A percentile compares a stretch with the other conserved stretches of the same genome.
Evolutionary conservation across 2,329 filamentous ascomycete species (phyloP).

Genomic region (Beauveria rudraprayagi): DNA sequence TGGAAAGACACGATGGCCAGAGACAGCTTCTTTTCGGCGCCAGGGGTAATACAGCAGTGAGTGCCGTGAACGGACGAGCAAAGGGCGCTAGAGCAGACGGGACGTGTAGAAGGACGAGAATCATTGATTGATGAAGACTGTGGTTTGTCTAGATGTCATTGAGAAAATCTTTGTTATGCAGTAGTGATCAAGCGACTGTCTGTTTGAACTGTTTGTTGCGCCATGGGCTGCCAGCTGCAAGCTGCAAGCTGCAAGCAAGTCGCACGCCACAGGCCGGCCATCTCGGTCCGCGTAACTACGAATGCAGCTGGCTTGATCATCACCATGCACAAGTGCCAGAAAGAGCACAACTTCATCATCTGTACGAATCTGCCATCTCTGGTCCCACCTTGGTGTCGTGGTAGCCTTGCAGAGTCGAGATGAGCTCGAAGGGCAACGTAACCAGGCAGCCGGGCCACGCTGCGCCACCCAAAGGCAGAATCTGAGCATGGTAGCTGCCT

Average conservation of each 20-base stretch:
- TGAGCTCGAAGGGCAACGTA: slow-evolving; percentile 3
- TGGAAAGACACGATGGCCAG: too few species aligned
- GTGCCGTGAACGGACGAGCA: too few species aligned
- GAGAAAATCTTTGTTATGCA: too few species aligned
- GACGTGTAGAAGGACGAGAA: too few species aligned
- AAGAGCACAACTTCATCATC: background rate
- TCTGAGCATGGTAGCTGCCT: background rate
- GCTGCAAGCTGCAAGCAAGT: background rate
- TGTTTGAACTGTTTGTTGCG: background rate
- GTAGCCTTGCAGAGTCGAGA: background rate
- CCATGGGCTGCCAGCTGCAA: background rate
- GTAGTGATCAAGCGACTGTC: background rate
- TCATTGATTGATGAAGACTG: too few species aligned
- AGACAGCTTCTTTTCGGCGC: too few species aligned
- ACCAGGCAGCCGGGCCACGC: background rate
- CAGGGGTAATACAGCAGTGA: too few species aligned
- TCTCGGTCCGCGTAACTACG: background rate
- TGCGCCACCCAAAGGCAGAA: slow-evolving; percentile 4
- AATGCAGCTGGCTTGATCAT: background rate
- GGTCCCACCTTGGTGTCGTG: background rate
- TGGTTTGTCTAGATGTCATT: too few species aligned
- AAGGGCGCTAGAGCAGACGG: too few species aligned
- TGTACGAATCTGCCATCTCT: background rate
- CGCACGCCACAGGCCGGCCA: too few species aligned
- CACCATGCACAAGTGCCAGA: background rate